A percentile compares a stretch with the other conserved stretches of the same genome.
Evolutionary conservation across 2,329 filamentous ascomycete genomes (phyloP).

Genomic region (Ceratocystis lukuohia): DNA sequence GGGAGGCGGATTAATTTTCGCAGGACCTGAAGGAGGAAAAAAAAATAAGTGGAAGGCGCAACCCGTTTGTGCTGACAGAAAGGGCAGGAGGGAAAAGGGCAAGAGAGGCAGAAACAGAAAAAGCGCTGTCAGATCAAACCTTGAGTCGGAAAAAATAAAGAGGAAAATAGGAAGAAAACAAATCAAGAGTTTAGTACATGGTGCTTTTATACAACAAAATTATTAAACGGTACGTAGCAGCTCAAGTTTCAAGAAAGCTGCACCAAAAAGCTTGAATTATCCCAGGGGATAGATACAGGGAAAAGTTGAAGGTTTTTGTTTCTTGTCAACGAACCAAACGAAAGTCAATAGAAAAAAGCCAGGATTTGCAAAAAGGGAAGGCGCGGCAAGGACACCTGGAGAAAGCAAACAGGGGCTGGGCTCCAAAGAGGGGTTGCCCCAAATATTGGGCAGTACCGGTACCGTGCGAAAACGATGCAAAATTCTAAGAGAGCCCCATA

Average conservation of each 20-base stretch:
- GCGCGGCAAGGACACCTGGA: conserved; percentile 10
- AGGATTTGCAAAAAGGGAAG: conserved; percentile 2
- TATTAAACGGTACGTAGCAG: conserved; percentile 1
- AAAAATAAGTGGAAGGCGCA: conserved; percentile 6
- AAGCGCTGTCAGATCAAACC: conserved; percentile 9
- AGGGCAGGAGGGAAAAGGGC: neutral
- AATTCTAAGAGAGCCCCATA: neutral
- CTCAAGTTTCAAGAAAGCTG: neutral
- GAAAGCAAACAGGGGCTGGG: neutral
- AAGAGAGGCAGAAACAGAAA: conserved; percentile 1
- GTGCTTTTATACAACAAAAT: neutral
- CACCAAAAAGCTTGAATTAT: neutral
- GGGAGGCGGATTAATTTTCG: neutral
- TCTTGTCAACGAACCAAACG: neutral
- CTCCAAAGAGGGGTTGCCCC: neutral
- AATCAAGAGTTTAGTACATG: neutral
- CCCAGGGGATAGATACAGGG: neutral
- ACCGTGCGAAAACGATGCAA: neutral
- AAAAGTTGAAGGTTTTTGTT: neutral
- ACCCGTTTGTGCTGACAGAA: neutral
- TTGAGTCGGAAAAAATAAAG: conserved; percentile 7
- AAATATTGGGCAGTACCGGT: neutral
- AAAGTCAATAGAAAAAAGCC: neutral
- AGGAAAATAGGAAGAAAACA: neutral
- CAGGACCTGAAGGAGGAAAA: neutral